Conservation (phyloP, 148 eudicot species). For the Rhododendron molle region DNA sequence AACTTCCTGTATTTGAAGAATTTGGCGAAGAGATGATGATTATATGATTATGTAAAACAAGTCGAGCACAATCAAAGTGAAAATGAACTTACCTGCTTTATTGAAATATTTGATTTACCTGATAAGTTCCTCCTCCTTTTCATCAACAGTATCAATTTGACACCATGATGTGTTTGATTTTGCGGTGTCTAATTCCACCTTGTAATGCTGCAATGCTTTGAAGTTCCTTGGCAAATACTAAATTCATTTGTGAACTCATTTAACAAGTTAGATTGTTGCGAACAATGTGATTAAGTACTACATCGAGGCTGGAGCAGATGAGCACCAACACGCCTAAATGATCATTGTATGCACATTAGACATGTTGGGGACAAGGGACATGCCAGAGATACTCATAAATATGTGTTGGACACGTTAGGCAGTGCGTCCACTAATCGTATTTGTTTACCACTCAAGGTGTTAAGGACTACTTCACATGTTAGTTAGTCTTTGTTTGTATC, state of each 20-base stretch:
- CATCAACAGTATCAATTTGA: background rate
- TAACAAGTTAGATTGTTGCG: background rate
- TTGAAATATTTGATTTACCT: background rate
- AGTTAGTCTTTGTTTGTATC: too few species aligned
- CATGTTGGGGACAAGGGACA: too few species aligned
- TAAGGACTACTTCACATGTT: too few species aligned
- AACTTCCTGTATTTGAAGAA: background rate
- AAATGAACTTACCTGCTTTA: background rate
- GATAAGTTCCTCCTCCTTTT: background rate
- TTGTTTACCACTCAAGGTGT: too few species aligned
- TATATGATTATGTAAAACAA: background rate
- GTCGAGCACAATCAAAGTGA: background rate
- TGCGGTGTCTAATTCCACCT: background rate
- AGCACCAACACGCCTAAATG: too few species aligned
- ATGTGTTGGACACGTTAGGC: too few species aligned
- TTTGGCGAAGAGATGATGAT: background rate
- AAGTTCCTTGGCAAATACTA: background rate
- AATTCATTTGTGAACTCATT: background rate
- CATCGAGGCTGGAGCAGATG: too few species aligned
- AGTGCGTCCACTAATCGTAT: too few species aligned
- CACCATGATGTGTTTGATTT: background rate
- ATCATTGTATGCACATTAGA: too few species aligned
- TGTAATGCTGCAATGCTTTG: background rate
- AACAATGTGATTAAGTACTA: too few species aligned
- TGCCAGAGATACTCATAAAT: too few species aligned